Evolutionary conservation across 108 stramenopile genomes (phyloP), one percentile per base, ranked within the genome.

Genomic region (Cyclostephanos invisitatus): DNA sequence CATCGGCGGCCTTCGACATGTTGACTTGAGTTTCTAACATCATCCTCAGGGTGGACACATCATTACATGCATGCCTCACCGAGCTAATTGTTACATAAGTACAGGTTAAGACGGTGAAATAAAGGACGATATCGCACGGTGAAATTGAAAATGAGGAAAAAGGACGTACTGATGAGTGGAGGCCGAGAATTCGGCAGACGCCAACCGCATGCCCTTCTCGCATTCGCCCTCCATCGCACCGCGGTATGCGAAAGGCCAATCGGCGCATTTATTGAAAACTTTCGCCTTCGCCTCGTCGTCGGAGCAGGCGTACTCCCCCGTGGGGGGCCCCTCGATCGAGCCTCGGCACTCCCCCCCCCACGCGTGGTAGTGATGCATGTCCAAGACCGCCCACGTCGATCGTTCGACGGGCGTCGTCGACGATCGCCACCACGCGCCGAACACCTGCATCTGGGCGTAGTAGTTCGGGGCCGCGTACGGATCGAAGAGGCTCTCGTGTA

Each of bases 281-380:
- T 73, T 54, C 5, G 47, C 53, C 32, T 67, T 78, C 0, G 37
- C 73, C 3, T 65, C 68, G 17, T 69, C 72, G 59, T 86, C 84
- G 1, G 77, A 64, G 60, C 88, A 88, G 3, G 85, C 77, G 49
- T 88, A 90, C 7, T 71, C 57, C 15, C 73, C 89, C 25, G 74
- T 56, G 8, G 83, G 80, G 47, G 73, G 79, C 7, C 89, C 89
- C 62, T 90, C 87, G 6, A 85, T 71, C 8, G 89, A 68, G 25
- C 91, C 91, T 12, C 72, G 72, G 46, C 91, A 91, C n/a, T 63
- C 53, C 5, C 60, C 11, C 10, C 78, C 84, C 91, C 91, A 91
- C 3, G 90, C 86, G 62, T 91, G 87, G 44, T 91, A 91, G 56
- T 89, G 87, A 75, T 91, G 91, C 14, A 91, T 83, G 61, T 91